Evolutionary conservation across 2,329 filamentous ascomycete species (phyloP).

Genomic region (Nothomitra cinnamomea): DNA sequence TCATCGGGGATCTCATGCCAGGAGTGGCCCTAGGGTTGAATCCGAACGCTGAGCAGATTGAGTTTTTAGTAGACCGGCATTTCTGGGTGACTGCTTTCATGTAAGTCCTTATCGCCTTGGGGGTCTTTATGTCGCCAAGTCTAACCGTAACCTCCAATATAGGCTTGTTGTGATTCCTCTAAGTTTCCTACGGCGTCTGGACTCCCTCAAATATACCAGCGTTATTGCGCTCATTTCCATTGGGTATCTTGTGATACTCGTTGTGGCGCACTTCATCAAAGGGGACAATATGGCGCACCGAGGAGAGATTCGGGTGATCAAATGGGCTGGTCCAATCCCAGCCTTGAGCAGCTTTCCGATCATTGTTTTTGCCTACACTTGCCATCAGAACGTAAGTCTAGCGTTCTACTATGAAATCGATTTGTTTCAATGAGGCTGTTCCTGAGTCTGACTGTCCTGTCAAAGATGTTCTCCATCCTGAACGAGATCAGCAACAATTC

Average conservation of each 20-base stretch:
- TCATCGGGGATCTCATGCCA: slow-evolving; percentile 96
- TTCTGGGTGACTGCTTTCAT: slow-evolving; percentile 99
- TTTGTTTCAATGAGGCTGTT: background rate
- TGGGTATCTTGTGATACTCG: slow-evolving; percentile 79
- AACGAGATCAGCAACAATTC: slow-evolving; percentile 86
- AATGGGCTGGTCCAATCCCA: slow-evolving; percentile 63
- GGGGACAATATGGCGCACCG: slow-evolving; percentile 60
- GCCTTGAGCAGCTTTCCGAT: slow-evolving; percentile 79
- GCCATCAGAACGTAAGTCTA: slow-evolving; percentile 73
- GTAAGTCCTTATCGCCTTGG: slow-evolving; percentile 28
- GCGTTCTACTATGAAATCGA: background rate
- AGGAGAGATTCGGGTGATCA: slow-evolving; percentile 56
- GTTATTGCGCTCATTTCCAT: slow-evolving; percentile 83
- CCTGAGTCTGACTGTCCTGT: slow-evolving; percentile 9
- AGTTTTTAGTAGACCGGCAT: slow-evolving; percentile 72
- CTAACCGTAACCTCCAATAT: slow-evolving; percentile 11
- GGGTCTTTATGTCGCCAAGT: background rate
- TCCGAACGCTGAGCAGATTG: slow-evolving; percentile 40
- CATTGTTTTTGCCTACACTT: slow-evolving; percentile 98
- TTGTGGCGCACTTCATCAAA: slow-evolving; percentile 75
- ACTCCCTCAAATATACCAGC: slow-evolving; percentile 95
- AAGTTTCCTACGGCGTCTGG: slow-evolving; percentile 76
- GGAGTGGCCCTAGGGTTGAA: slow-evolving; percentile 76
- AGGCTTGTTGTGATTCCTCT: slow-evolving; percentile 85
- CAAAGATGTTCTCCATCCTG: slow-evolving; percentile 91